Base-by-base conservation (phyloP, 2,329 filamentous ascomycete species). In the Diaporthe amygdali region DNA sequence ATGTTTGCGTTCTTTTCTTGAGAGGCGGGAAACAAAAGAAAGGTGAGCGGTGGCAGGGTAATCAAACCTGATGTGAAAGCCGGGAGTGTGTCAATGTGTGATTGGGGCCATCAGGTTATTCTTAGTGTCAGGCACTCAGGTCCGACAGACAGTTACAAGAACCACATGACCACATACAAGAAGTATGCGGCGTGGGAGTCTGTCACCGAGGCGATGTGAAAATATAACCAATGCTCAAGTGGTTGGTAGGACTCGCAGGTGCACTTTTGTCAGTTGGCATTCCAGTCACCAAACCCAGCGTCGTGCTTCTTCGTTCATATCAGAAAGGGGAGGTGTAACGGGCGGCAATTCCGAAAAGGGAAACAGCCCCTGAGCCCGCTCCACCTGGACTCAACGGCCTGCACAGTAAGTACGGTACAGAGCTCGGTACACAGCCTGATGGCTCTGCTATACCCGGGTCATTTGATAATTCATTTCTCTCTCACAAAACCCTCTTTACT, bases 21-120 rank as follows among this genome's bases (percentile, higher is more conserved):
- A 1, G n/a, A 6, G 30, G 14, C 25, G 37, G 12, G 6, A 44
- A 14, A 30, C 8, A 22, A 44, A 46, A 51, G 17, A 30, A 51
- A 25, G 30, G 20, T 32, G 64, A 49, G 54, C 20, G 25, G 44
- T 22, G 34, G 20, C 37, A n/a, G 34, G 22, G 49, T 51, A n/a
- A 32, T 70, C 30, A 44, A 44, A 59, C 10, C 46, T n/a, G 52
- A 12, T 37, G 32, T 25, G 52, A 56, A 47, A 25, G 66, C 41
- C 14, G 27, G 12, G 10, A 8, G 17, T 32, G 63, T 54, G 52
- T 68, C 46, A n/a, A 37, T 20, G 51, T 30, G 66, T 68, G 66
- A 68, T 68, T 68, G 52, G 66, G 52, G 52, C 66, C 66, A 68
- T 68, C 51, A 55, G 54, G 66, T 68, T 68, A 68, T 56, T 56